Evolutionary conservation across 2,329 filamentous ascomycete species (phyloP), one percentile per base, ranked within the genome.

Genomic region (Rhinocladiella similis): DNA sequence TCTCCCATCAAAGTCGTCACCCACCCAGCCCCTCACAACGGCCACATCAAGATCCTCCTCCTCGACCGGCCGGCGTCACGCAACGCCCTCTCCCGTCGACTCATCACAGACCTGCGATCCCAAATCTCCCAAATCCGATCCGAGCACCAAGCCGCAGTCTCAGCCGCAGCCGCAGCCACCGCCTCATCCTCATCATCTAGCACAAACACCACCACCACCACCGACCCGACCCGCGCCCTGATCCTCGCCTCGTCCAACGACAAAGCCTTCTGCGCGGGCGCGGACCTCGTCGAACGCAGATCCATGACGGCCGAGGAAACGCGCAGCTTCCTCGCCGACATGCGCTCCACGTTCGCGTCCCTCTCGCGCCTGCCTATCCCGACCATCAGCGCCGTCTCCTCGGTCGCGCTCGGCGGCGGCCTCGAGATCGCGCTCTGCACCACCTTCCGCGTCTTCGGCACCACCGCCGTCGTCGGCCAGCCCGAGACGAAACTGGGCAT

Each of bases 401-500:
- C 90, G 48, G 77, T 90, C 56, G 94, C 94, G 5, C 87, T 97
- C 27, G 94, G 94, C 61, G 94, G 94, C 67, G 94, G 94, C 46
- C 86, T 99, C 63, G 94, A 99, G 75, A 84, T 99, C 51, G 93
- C 91, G 1, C 84, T 99, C 5, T 86, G 88, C 64, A 96, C 93
- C 1, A 86, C 94, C 73, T 85, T 99, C 73, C 90, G 94, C 63
- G 87, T 99, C 50, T 87, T 97, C 64, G 83, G 86, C 29, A 91
- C 89, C 38, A 89, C 86, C 33, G 89, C 91, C 14, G 77, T 80
- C 20, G 85, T 99, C 53, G 92, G 86, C 0, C 83, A 97, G 4
- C 94, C 94, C 1, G 94, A 99, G 72, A 97, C 94, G 1, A 83
- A 92, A 2, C 82, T 99, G 2, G 94, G 89, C 54, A 99, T 99